These are phyloP conservation scores for Fusarium circinatum DNA, from an alignment of 2,329 filamentous ascomycete species.

Conservation along the genomic window DNA sequence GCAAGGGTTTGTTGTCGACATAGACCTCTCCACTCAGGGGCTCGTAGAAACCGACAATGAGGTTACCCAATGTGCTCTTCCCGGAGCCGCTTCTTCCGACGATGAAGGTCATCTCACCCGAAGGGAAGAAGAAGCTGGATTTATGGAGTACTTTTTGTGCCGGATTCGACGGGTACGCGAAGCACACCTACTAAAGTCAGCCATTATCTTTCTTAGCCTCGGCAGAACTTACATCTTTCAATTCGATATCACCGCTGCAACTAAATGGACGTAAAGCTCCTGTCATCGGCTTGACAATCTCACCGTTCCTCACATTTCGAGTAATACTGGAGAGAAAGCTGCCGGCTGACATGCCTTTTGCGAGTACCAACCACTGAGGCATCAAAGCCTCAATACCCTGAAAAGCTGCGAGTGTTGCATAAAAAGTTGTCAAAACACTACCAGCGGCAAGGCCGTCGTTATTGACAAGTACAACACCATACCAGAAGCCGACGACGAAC, in stretches of 20 bases:
- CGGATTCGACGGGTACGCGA: conserved; percentile 80
- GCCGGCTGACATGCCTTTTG: conserved; percentile 82
- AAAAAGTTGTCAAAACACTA: conserved; percentile 84
- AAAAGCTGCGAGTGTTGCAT: conserved; percentile 79
- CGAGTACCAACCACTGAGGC: conserved; percentile 79
- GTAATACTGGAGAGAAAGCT: conserved; percentile 65
- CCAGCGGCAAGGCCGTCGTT: conserved; percentile 68
- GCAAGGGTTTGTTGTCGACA: conserved; percentile 72
- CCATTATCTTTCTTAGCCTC: not conserved
- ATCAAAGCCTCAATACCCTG: conserved; percentile 79
- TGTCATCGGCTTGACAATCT: not conserved
- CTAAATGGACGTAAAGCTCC: conserved; percentile 45
- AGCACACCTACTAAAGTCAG: conserved; percentile 69
- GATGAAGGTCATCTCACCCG: conserved; percentile 80
- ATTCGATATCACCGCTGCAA: conserved; percentile 71
- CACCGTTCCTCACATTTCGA: conserved; percentile 32
- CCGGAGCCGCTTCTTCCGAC: conserved; percentile 90
- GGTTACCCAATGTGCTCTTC: conserved; percentile 87
- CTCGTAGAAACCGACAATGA: conserved; percentile 82
- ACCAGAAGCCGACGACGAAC: conserved; percentile 93
- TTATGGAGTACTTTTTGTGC: conserved; percentile 67
- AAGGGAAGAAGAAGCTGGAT: conserved; percentile 75
- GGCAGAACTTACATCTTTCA: conserved; percentile 3
- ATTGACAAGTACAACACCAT: conserved; percentile 76
- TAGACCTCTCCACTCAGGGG: conserved; percentile 72